phyloP scores from a whole-genome alignment of 1,284 basidiomycete species.

The Apiotrichum gracile region DNA sequence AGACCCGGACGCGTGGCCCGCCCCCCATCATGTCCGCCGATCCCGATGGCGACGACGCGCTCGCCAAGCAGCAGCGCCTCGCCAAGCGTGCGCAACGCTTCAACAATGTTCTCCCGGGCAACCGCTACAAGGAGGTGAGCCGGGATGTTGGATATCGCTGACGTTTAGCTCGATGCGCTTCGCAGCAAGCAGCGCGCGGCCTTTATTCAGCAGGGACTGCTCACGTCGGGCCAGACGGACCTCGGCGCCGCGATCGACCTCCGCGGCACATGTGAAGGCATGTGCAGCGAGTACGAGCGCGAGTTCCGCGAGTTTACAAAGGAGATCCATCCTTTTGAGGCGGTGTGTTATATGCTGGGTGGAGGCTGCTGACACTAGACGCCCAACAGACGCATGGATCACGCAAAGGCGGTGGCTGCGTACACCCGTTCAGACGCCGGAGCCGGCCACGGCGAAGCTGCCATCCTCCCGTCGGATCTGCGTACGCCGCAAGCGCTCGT shows the following conservation, averaged over 20 bases:
- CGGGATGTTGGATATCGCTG: background rate
- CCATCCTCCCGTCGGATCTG: slow-evolving; percentile 83
- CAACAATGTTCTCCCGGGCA: slow-evolving; percentile 40
- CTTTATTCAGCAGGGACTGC: slow-evolving; percentile 76
- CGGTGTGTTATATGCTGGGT: slow-evolving; percentile 52
- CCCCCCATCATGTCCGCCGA: slow-evolving; percentile 10
- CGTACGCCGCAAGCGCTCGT: slow-evolving; percentile 79
- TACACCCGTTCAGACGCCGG: slow-evolving; percentile 88
- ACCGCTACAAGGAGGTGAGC: slow-evolving; percentile 43
- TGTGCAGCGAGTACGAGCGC: slow-evolving; percentile 91
- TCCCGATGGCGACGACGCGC: slow-evolving; percentile 33
- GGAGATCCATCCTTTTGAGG: slow-evolving; percentile 81
- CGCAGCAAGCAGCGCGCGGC: slow-evolving; percentile 67
- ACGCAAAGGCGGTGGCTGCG: slow-evolving; percentile 81
- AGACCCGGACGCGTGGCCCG: slow-evolving; percentile 3
- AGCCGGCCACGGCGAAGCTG: slow-evolving; percentile 36
- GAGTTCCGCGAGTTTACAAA: slow-evolving; percentile 86
- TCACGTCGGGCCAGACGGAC: slow-evolving; percentile 76
- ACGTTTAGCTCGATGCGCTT: slow-evolving; percentile 49
- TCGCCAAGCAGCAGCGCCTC: slow-evolving; percentile 21
- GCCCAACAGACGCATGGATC: slow-evolving; percentile 64
- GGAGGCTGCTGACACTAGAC: slow-evolving; percentile 15
- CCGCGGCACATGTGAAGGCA: slow-evolving; percentile 81
- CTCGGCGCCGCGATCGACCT: slow-evolving; percentile 84
- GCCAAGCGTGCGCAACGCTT: slow-evolving; percentile 43